Evolutionary conservation across 345 rosid species (phyloP), one percentile per base, ranked within the genome.

Genomic region (Viola odorata): DNA sequence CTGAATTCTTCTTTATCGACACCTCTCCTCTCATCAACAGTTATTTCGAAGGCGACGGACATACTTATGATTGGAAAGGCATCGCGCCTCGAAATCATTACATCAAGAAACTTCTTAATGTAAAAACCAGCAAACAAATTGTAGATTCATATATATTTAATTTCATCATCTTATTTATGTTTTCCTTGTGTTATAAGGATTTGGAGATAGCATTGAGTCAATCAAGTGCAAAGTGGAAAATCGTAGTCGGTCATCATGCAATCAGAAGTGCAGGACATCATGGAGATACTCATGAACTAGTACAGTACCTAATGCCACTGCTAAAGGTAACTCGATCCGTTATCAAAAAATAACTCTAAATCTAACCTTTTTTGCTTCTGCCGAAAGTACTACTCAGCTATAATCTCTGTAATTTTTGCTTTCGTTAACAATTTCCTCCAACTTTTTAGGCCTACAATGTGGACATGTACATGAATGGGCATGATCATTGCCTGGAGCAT

Each of bases 161-260:
- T 12, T 50, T 57, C 9, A 13, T 41, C 50, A 2, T 48, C n/a
- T 32, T 37, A 15, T 39, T 32, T 8, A 36, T 41, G 23, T 5
- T 37, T 8, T 41, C 3, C 42, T 10, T 42, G 41, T 37, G 8
- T 63, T 5, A 7, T 17, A 15, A 77, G 84, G 80, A 79, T 55
- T 23, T 82, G 62, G 78, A 75, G 40, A 4, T 45, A 32, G 80
- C 67, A 42, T 53, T 82, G 62, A 75, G 53, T 53, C 74, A 73
- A 15, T 79, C 82, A 8, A 77, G 47, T 12, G 80, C 80, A 3
- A 68, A 58, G 37, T 82, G 86, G 86, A 82, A 82, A 60, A 60
- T 82, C 6, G 86, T 79, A 8, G 72, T 79, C 7, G 86, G 84
- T 45, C 84, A 82, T 64, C 86, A 82, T 44, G 67, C 84, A 52